These are phyloP conservation scores for Trichosporon asahii DNA, from an alignment of 1,284 basidiomycete genomes.

Conservation along the genomic window DNA sequence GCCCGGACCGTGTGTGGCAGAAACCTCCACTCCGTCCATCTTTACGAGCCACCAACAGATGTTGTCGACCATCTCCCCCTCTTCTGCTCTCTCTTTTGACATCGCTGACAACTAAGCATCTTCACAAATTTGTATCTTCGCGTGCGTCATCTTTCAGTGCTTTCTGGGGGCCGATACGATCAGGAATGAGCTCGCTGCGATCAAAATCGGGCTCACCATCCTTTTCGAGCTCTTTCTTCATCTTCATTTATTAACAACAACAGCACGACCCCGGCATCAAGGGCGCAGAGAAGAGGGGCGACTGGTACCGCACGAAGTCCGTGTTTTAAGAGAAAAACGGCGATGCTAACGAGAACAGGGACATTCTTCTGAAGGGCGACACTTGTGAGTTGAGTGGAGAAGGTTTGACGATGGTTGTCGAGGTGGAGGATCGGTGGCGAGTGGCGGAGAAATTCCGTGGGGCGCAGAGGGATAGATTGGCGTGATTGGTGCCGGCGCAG, in stretches of 20 bases:
- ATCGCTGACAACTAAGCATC: not conserved
- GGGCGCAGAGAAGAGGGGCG: constrained; percentile 83
- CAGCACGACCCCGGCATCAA: constrained; percentile 57
- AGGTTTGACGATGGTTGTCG: too few relatives aligned
- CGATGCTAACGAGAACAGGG: constrained; percentile 73
- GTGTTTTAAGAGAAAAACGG: too few relatives aligned
- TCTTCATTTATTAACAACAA: not conserved
- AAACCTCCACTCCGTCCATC: not conserved
- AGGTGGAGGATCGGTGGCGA: not conserved
- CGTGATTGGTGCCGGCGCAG: not conserved
- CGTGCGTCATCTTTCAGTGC: not conserved
- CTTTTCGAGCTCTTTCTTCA: not conserved
- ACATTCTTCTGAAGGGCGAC: constrained; percentile 85
- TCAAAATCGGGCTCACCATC: too few relatives aligned
- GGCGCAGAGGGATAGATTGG: too few relatives aligned
- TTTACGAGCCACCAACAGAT: not conserved
- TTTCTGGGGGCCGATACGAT: not conserved
- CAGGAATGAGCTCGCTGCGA: not conserved
- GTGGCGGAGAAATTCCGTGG: too few relatives aligned
- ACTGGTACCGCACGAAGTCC: too few relatives aligned
- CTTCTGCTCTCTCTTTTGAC: not conserved
- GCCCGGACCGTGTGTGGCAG: not conserved
- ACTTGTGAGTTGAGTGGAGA: constrained; percentile 5
- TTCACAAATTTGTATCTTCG: not conserved
- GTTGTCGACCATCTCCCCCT: not conserved